Evolutionary conservation across 805 yeast genomes (phyloP).

Genomic region (Wickerhamomyces rabaulensis): DNA sequence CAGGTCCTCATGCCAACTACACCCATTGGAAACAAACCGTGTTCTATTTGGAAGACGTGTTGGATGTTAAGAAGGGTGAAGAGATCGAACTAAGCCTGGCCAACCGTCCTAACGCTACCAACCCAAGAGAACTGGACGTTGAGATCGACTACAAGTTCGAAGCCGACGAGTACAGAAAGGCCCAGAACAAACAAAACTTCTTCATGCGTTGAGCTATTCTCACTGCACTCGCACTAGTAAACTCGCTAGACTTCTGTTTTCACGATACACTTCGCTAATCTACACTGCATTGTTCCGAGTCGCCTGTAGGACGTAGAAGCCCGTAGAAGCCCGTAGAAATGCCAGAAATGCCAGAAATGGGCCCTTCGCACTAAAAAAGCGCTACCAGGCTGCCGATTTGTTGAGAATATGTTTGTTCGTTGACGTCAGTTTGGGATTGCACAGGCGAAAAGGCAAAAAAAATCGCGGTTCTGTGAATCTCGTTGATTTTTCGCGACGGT

Average conservation of each 20-base stretch:
- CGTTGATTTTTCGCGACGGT: no score
- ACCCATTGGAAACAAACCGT: constrained; percentile 99
- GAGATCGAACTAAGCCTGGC: constrained; percentile 63
- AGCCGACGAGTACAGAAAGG: constrained; percentile 45
- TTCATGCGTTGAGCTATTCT: constrained; percentile 67
- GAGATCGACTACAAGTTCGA: constrained; percentile 48
- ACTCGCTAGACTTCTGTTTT: no score
- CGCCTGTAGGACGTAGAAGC: no score
- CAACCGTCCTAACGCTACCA: constrained; percentile 67
- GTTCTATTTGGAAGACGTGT: constrained; percentile 78
- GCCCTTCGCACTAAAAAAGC: no score
- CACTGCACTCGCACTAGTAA: no score
- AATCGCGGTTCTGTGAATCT: no score
- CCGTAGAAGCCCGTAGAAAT: no score
- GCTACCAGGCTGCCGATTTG: not conserved
- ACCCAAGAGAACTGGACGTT: constrained; percentile 89
- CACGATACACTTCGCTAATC: no score
- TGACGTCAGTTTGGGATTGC: not conserved
- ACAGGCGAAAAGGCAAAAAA: no score
- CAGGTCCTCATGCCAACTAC: constrained; percentile 91
- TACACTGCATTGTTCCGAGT: no score
- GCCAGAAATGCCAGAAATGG: no score
- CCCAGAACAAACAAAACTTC: constrained; percentile 56
- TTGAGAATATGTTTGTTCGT: not conserved
- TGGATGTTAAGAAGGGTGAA: constrained; percentile 76